phyloP scores from a whole-genome alignment of 129 eudicot species.

The Rutidosis leptorrhynchoides region DNA sequence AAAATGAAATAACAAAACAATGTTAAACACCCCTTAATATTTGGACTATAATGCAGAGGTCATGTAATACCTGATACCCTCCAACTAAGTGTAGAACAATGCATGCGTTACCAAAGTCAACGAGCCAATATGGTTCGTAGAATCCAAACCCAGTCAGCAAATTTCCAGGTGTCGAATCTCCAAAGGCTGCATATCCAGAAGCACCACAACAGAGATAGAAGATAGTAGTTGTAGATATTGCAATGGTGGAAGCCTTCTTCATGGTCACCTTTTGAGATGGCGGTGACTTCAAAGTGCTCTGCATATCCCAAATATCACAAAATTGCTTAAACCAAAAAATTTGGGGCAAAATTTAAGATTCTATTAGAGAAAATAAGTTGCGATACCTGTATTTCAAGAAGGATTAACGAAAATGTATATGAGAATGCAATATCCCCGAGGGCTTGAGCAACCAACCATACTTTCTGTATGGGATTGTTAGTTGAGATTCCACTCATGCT shows the following conservation, averaged over 20 bases:
- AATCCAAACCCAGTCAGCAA: constrained; percentile 86
- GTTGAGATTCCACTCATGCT: constrained; percentile 60
- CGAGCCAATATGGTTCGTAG: constrained; percentile 86
- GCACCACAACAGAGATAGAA: constrained; percentile 79
- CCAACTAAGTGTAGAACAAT: constrained; percentile 41
- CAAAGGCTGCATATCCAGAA: constrained; percentile 86
- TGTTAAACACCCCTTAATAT: too few relatives aligned
- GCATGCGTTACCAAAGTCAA: constrained; percentile 79
- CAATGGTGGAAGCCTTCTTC: constrained; percentile 63
- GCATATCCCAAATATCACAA: background rate
- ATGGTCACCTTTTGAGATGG: constrained; percentile 67
- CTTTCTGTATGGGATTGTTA: constrained; percentile 53
- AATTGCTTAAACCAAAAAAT: background rate
- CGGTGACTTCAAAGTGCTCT: constrained; percentile 78
- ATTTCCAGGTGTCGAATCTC: constrained; percentile 79
- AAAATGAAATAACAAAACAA: too few relatives aligned
- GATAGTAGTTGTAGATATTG: constrained; percentile 44
- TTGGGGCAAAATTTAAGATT: background rate
- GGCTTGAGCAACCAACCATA: constrained; percentile 72
- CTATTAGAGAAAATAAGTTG: background rate
- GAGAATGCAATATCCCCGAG: constrained; percentile 83
- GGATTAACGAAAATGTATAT: constrained; percentile 51
- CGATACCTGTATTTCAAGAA: constrained; percentile 70
- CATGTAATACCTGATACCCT: background rate
- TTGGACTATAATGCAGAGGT: background rate